These are phyloP conservation scores for Terfezia boudieri DNA, from an alignment of 495 filamentous ascomycete genomes.

Conservation along the genomic window DNA sequence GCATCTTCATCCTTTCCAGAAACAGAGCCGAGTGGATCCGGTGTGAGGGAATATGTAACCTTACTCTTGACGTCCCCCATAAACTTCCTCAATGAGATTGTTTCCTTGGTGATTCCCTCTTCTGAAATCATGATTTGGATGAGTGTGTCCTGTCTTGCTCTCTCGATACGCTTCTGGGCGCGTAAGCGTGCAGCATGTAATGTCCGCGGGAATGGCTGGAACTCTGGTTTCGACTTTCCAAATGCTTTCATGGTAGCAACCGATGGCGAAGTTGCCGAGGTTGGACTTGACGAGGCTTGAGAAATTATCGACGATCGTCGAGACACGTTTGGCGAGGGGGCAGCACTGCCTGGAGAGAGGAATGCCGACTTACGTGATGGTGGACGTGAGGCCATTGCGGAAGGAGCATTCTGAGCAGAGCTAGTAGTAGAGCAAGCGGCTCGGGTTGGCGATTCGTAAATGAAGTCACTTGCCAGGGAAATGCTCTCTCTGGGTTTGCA, in stretches of 20 bases:
- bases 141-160: neutral
- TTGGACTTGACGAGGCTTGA: neutral
- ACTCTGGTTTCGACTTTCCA: neutral
- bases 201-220: neutral
- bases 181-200: neutral
- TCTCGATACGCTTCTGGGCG: neutral
- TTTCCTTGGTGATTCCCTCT: neutral
- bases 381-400: neutral
- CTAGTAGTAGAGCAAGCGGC: neutral
- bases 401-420: neutral
- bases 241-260: neutral
- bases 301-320: neutral
- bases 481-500: neutral
- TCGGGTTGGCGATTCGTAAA: neutral
- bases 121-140: neutral
- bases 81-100: neutral
- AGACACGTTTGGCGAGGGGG: neutral
- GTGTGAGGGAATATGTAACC: neutral
- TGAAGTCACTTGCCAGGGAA: neutral
- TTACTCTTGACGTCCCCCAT: neutral
- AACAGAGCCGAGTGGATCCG: neutral
- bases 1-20: neutral
- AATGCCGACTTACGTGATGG: neutral
- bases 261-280: neutral
- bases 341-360: neutral